A percentile compares a stretch with the other conserved stretches of the same genome.
Conservation (phyloP, 208 protist genomes). For the Porcisia deanei region DNA sequence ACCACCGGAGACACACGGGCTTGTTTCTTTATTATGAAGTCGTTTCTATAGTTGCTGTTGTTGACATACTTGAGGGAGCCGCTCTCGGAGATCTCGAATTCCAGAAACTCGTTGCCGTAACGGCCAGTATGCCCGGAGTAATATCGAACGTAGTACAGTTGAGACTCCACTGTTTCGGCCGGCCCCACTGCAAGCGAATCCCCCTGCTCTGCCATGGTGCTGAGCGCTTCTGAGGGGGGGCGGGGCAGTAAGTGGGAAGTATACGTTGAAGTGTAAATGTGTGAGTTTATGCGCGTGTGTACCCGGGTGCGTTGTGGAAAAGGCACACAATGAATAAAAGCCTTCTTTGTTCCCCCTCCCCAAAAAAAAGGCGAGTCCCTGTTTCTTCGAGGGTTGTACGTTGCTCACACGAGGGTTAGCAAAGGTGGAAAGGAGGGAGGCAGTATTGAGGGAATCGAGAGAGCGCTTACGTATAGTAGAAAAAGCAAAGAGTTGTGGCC, state of each 20-base stretch:
- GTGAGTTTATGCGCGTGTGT: conserved; percentile 3
- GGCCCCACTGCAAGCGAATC: background rate
- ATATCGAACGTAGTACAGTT: conserved; percentile 82
- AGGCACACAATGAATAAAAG: background rate
- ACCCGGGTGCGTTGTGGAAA: background rate
- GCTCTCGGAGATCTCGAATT: conserved; percentile 83
- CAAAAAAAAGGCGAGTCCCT: background rate
- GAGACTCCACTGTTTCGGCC: conserved; percentile 67
- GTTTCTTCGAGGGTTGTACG: background rate
- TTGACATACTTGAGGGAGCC: conserved; percentile 88
- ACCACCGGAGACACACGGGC: conserved; percentile 67
- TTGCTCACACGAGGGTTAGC: background rate
- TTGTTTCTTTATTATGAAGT: conserved; percentile 91
- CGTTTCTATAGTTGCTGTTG: conserved; percentile 89
- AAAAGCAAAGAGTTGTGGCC: background rate
- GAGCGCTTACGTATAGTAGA: background rate
- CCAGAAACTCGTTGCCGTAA: conserved; percentile 91
- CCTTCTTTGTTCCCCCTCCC: background rate
- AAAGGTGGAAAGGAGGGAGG: background rate
- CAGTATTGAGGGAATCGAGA: background rate
- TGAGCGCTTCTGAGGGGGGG: background rate
- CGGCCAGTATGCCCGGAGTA: conserved; percentile 86
- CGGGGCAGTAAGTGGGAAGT: background rate
- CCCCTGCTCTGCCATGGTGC: conserved; percentile 20
- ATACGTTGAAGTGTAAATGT: background rate